phyloP scores from a whole-genome alignment of 345 rosid genomes.

The Iberis pinnata region DNA sequence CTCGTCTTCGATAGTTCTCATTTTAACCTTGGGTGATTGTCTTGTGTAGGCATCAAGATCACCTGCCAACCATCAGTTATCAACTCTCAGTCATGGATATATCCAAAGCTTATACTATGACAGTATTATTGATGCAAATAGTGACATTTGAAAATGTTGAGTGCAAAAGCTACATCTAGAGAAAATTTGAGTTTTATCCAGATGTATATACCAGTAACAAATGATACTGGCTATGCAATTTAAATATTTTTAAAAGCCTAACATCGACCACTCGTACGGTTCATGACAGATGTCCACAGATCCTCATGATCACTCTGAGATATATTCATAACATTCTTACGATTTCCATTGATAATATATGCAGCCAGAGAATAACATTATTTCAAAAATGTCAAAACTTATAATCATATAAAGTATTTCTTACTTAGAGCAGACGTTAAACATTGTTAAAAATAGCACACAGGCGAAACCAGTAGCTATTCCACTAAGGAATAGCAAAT shows the following conservation, averaged over 20 bases:
- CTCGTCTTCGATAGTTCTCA: constrained; percentile 61
- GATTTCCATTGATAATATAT: constrained; percentile 78
- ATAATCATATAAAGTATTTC: too few species aligned
- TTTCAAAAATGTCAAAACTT: not conserved
- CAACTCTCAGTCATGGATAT: not conserved
- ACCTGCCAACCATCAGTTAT: constrained; percentile 38
- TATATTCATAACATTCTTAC: constrained; percentile 95
- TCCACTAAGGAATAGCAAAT: too few species aligned
- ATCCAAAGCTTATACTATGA: too few species aligned
- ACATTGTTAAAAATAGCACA: too few species aligned
- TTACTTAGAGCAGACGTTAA: too few species aligned
- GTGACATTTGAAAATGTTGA: too few species aligned
- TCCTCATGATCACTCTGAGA: constrained; percentile 88
- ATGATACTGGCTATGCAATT: not conserved
- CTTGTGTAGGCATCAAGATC: constrained; percentile 65
- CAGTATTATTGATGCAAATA: too few species aligned
- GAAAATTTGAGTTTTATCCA: too few species aligned
- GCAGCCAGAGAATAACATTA: constrained; percentile 57
- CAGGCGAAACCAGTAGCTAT: too few species aligned
- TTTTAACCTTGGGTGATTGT: constrained; percentile 74
- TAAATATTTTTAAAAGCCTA: not conserved
- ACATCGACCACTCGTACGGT: constrained; percentile 43
- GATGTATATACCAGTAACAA: too few species aligned
- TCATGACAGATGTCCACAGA: constrained; percentile 73
- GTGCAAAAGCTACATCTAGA: too few species aligned